phyloP scores from a whole-genome alignment of 306 rosid species.

The Cercis canadensis region DNA sequence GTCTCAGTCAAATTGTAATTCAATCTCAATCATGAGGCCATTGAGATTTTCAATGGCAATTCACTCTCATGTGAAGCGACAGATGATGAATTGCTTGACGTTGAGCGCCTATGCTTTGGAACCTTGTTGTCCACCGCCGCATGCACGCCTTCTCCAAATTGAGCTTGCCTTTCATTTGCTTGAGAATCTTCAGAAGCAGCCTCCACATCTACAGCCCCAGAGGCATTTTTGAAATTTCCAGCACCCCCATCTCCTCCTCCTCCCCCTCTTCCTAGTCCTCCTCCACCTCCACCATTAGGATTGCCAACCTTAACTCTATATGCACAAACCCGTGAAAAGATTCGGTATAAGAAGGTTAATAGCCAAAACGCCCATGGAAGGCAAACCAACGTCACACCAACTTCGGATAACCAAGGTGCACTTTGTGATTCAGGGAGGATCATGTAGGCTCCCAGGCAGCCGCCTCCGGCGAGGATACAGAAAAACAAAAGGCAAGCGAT shows the following conservation, averaged over 20 bases:
- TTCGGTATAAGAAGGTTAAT: slow-evolving; percentile 65
- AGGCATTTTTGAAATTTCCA: background rate
- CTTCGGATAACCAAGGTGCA: slow-evolving; percentile 56
- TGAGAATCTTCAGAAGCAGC: slow-evolving; percentile 18
- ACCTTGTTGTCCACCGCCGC: background rate
- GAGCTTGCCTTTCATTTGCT: too few species aligned
- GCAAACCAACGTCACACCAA: slow-evolving; percentile 66
- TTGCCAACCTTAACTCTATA: slow-evolving; percentile 31
- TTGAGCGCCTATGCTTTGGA: background rate
- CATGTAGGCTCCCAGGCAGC: slow-evolving; percentile 59
- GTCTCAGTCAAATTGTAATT: background rate
- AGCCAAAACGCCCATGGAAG: slow-evolving; percentile 92
- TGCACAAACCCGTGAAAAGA: slow-evolving; percentile 59
- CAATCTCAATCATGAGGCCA: slow-evolving; percentile 41
- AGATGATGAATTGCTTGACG: slow-evolving; percentile 37
- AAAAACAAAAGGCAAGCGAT: slow-evolving; percentile 49
- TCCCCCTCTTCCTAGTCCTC: slow-evolving; percentile 3
- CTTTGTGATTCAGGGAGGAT: slow-evolving; percentile 51
- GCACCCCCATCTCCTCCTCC: slow-evolving; percentile 19
- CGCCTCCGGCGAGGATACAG: slow-evolving; percentile 62
- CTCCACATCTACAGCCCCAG: slow-evolving; percentile 31
- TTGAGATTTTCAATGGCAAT: slow-evolving; percentile 61
- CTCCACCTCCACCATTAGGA: background rate
- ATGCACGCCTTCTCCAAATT: background rate
- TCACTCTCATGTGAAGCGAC: slow-evolving; percentile 67